Conservation (phyloP, 164 flowering plant genomes). For the Warburgia ugandensis region DNA sequence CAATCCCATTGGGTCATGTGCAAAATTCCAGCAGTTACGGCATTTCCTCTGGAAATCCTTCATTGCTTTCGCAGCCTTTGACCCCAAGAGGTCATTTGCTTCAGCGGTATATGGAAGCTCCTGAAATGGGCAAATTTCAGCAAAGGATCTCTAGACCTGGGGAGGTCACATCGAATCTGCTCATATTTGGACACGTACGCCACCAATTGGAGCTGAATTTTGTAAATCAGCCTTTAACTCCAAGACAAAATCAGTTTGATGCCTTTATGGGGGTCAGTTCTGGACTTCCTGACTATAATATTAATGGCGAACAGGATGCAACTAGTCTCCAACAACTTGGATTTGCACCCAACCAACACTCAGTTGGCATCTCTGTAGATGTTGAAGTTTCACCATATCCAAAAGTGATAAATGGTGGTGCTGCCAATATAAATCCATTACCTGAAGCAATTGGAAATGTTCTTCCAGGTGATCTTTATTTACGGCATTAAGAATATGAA, state of each 20-base stretch:
- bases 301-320: neutral
- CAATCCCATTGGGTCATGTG: conserved; percentile 1
- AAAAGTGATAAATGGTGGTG: neutral
- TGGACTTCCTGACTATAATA: neutral
- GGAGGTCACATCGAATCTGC: neutral
- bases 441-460: neutral
- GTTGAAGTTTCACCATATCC: neutral
- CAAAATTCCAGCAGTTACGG: neutral
- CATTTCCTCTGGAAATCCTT: neutral
- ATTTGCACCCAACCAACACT: neutral
- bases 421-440: neutral
- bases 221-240: neutral
- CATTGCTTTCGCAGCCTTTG: neutral
- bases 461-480: conserved; percentile 1
- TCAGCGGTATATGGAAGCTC: neutral
- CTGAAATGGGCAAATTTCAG: neutral
- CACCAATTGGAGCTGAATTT: too few relatives aligned
- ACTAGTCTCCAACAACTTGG: neutral
- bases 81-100: neutral
- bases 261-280: neutral
- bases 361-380: neutral
- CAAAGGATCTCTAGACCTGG: neutral
- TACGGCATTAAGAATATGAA: neutral
- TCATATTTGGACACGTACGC: too few relatives aligned
- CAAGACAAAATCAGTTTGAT: neutral